phyloP scores from a whole-genome alignment of 257 asterid genomes.

The Salvia hispanica region DNA sequence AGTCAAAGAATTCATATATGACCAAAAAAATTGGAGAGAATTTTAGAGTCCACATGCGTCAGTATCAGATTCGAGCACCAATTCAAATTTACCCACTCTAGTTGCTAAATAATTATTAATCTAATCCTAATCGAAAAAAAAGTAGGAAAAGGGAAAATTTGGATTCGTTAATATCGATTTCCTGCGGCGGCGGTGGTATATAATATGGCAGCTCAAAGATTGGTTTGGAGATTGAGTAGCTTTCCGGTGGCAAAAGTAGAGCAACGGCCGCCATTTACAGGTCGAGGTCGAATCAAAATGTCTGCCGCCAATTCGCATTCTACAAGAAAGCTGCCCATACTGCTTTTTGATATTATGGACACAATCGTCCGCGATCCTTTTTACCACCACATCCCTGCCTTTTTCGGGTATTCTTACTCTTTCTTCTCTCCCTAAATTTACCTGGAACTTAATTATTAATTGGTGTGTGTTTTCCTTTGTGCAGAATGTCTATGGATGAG shows the following conservation, averaged over 20 bases:
- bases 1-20: too few relatives aligned
- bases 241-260: slow-evolving; percentile 28
- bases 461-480: slow-evolving; percentile 24
- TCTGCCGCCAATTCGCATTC: not conserved
- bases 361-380: slow-evolving; percentile 91
- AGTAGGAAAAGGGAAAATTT: not conserved
- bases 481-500: slow-evolving; percentile 90
- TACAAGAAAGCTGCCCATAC: slow-evolving; percentile 63
- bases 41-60: too few relatives aligned
- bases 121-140: not conserved
- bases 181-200: not conserved
- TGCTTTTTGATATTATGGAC: slow-evolving; percentile 90
- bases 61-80: not conserved
- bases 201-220: slow-evolving; percentile 36
- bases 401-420: slow-evolving; percentile 59
- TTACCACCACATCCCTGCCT: slow-evolving; percentile 76
- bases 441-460: slow-evolving; percentile 27
- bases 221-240: slow-evolving; percentile 36
- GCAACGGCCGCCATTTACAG: slow-evolving; percentile 24
- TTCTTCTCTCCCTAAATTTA: not conserved
- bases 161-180: not conserved
- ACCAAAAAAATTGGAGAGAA: too few relatives aligned
- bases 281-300: too few relatives aligned
- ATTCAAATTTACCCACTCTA: not conserved
- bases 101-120: not conserved